These are phyloP conservation scores for Hymenotorrendiella dingleyae DNA, from an alignment of 2,329 filamentous ascomycete species.

Conservation along the genomic window DNA sequence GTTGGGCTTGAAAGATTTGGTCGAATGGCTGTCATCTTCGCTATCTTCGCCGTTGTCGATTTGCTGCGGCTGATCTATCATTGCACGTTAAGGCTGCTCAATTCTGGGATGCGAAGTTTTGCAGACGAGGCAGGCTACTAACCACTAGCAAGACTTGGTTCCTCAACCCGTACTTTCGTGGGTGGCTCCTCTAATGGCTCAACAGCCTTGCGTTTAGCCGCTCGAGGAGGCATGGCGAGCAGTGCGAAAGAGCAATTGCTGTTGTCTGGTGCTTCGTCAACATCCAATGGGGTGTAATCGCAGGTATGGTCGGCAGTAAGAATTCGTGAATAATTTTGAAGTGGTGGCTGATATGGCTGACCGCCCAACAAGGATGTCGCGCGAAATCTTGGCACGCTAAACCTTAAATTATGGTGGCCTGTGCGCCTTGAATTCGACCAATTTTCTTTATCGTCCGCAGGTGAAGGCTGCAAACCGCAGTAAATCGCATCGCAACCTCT, in stretches of 20 bases:
- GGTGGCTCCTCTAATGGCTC: slow-evolving; percentile 11
- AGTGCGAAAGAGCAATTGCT: no score
- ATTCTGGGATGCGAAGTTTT: no score
- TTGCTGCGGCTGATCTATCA: neutral
- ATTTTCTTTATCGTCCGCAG: slow-evolving; percentile 24
- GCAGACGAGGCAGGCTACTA: no score
- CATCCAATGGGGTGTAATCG: neutral
- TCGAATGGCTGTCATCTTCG: slow-evolving; percentile 30
- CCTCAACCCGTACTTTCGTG: slow-evolving; percentile 21
- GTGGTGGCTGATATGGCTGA: slow-evolving; percentile 5
- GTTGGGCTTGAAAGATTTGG: slow-evolving; percentile 21
- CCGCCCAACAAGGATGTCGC: neutral
- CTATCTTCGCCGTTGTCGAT: slow-evolving; percentile 36
- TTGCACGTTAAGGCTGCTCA: neutral
- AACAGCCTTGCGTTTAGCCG: slow-evolving; percentile 21
- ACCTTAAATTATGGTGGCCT: slow-evolving; percentile 21
- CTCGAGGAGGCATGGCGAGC: slow-evolving; percentile 21
- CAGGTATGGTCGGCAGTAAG: neutral
- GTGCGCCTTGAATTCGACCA: slow-evolving; percentile 3
- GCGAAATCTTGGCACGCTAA: slow-evolving; percentile 23
- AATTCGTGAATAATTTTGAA: slow-evolving; percentile 5
- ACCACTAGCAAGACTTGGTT: no score
- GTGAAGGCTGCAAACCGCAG: no score
- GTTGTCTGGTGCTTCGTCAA: neutral
- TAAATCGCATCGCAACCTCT: slow-evolving; percentile 3